These are phyloP conservation scores for Ilyonectria sp. DNA, from an alignment of 2,329 filamentous ascomycete genomes.

Conservation along the genomic window DNA sequence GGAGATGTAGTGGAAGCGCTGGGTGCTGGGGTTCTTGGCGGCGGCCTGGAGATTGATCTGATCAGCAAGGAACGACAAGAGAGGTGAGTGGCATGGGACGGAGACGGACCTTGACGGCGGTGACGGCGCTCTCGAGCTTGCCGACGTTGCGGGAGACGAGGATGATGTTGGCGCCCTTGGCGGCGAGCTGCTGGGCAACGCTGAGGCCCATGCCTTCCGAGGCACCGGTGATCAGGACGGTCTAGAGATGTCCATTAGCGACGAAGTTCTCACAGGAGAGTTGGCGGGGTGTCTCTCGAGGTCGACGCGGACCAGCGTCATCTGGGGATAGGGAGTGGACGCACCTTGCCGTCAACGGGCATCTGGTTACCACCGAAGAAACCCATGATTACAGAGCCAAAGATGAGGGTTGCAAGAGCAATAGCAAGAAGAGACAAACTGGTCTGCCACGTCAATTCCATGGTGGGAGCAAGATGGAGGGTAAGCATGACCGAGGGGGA, in stretches of 20 bases:
- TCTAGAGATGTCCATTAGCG: slow-evolving; percentile 61
- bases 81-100: not conserved
- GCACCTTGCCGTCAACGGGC: slow-evolving; percentile 86
- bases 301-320: not conserved
- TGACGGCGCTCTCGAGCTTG: slow-evolving; percentile 81
- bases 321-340: slow-evolving; percentile 38
- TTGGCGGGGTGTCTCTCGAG: not conserved
- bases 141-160: slow-evolving; percentile 84
- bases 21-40: slow-evolving; percentile 75
- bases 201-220: slow-evolving; percentile 93
- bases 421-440: slow-evolving; percentile 26
- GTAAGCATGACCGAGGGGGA: slow-evolving; percentile 27
- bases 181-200: slow-evolving; percentile 80
- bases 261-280: not conserved
- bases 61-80: slow-evolving; percentile 11
- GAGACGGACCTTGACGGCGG: slow-evolving; percentile 71
- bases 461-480: slow-evolving; percentile 19
- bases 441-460: slow-evolving; percentile 40
- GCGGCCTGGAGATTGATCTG: slow-evolving; percentile 64
- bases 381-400: slow-evolving; percentile 71
- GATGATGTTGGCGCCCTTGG: slow-evolving; percentile 88
- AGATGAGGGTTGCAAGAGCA: slow-evolving; percentile 33
- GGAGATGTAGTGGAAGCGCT: slow-evolving; percentile 87
- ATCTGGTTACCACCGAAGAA: slow-evolving; percentile 81
- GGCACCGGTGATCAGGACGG: slow-evolving; percentile 88